Conservation (phyloP, 1,284 basidiomycete species). For the Boletus sp. region DNA sequence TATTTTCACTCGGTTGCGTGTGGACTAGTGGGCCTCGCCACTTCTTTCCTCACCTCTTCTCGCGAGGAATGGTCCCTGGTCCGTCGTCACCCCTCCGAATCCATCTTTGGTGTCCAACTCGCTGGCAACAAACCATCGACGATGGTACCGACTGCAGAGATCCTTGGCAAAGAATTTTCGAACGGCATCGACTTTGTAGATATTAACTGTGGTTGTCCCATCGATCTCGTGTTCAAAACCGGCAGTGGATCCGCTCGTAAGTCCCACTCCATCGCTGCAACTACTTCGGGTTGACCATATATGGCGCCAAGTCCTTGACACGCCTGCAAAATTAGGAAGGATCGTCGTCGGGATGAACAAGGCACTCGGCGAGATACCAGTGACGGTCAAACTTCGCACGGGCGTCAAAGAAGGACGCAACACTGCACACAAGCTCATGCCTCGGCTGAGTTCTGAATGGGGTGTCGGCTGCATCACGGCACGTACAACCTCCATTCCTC, state of each 20-base stretch:
- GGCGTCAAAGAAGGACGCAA: slow-evolving; percentile 86
- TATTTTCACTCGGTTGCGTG: slow-evolving; percentile 2
- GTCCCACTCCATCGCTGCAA: slow-evolving; percentile 28
- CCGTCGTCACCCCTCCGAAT: slow-evolving; percentile 82
- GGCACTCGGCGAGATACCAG: slow-evolving; percentile 86
- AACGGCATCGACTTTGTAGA: slow-evolving; percentile 86
- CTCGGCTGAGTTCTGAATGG: slow-evolving; percentile 77
- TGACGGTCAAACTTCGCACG: slow-evolving; percentile 94
- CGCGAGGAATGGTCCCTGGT: slow-evolving; percentile 91
- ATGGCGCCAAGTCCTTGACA: slow-evolving; percentile 65
- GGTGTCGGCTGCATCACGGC: slow-evolving; percentile 79
- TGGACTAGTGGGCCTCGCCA: slow-evolving; percentile 71
- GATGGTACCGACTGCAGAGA: slow-evolving; percentile 82
- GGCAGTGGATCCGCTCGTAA: slow-evolving; percentile 86
- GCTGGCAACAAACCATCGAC: slow-evolving; percentile 75
- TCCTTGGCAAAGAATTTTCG: slow-evolving; percentile 66
- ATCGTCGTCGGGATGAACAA: slow-evolving; percentile 90
- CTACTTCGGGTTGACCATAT: background rate
- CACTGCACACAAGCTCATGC: slow-evolving; percentile 90
- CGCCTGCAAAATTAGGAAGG: slow-evolving; percentile 77
- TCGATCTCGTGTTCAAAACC: slow-evolving; percentile 90
- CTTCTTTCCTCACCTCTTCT: slow-evolving; percentile 77
- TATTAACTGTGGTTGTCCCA: slow-evolving; percentile 95
- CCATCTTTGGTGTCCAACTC: slow-evolving; percentile 87
- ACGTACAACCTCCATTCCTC: slow-evolving; percentile 15